These are phyloP conservation scores for Lipomyces starkeyi DNA, from an alignment of 805 yeast genomes.

Conservation along the genomic window DNA sequence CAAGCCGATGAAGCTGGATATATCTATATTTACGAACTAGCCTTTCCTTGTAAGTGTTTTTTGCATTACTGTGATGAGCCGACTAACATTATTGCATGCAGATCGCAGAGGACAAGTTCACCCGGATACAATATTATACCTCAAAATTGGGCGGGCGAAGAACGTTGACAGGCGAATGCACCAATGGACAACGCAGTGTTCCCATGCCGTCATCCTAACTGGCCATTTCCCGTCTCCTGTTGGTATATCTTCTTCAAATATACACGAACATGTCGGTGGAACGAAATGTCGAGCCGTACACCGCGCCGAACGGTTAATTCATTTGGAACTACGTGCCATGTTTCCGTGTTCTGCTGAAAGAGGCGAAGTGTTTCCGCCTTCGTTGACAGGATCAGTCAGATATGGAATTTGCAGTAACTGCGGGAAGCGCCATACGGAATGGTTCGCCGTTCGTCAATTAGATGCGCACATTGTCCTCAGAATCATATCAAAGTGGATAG, in stretches of 20 bases:
- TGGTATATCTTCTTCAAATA: background rate
- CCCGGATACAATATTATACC: conserved; percentile 10
- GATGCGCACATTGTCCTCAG: conserved; percentile 19
- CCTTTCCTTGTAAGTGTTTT: background rate
- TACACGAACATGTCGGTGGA: background rate
- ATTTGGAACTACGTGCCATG: conserved; percentile 31
- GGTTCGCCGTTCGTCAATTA: conserved; percentile 32
- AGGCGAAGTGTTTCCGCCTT: background rate
- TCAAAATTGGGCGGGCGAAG: conserved; percentile 34
- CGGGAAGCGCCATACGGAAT: conserved; percentile 32
- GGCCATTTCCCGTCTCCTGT: conserved; percentile 27
- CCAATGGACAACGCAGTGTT: conserved; percentile 37
- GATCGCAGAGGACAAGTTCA: background rate
- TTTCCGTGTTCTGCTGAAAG: conserved; percentile 22
- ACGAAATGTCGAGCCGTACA: conserved; percentile 27
- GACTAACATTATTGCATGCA: conserved; percentile 8
- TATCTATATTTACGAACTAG: conserved; percentile 33
- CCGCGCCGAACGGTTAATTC: conserved; percentile 38
- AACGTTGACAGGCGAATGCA: conserved; percentile 33
- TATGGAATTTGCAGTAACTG: conserved; percentile 21
- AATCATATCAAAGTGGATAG: conserved; percentile 30
- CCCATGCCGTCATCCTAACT: conserved; percentile 24
- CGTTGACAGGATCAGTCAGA: background rate
- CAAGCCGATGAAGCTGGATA: conserved; percentile 34
- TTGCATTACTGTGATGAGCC: background rate